A percentile compares a stretch with the other conserved stretches of the same genome.
Conservation (phyloP, 208 protist species). For the Wallacemonas rigidus region DNA sequence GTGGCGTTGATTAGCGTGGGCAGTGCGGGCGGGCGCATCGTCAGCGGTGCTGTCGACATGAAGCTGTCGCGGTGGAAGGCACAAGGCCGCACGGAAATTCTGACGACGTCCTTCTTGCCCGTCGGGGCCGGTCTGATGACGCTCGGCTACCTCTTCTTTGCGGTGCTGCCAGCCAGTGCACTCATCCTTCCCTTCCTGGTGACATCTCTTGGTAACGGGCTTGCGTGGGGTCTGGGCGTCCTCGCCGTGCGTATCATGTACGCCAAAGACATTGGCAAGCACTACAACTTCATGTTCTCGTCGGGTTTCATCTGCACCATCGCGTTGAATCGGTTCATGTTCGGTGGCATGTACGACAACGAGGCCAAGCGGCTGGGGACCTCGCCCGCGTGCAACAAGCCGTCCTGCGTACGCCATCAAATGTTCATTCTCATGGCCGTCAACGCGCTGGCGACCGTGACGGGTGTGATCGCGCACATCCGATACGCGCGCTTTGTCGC, state of each 20-base stretch:
- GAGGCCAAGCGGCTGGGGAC: constrained; percentile 32
- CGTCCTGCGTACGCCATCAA: constrained; percentile 56
- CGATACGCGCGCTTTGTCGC: constrained; percentile 58
- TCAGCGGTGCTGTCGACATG: constrained; percentile 60
- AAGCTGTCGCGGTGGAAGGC: constrained; percentile 35
- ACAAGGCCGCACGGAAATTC: constrained; percentile 28
- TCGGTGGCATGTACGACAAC: constrained; percentile 74
- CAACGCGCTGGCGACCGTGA: constrained; percentile 45
- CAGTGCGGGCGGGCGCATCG: constrained; percentile 68
- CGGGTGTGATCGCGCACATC: constrained; percentile 43
- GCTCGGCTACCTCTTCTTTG: constrained; percentile 60
- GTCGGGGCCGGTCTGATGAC: constrained; percentile 35
- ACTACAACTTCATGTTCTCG: constrained; percentile 84
- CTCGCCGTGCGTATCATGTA: constrained; percentile 69
- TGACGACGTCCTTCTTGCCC: constrained; percentile 61
- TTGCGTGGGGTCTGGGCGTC: constrained; percentile 59
- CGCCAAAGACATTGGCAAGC: constrained; percentile 73
- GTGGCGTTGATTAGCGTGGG: constrained; percentile 68
- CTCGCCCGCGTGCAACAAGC: constrained; percentile 44
- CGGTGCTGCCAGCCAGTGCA: constrained; percentile 41
- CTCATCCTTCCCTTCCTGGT: constrained; percentile 71
- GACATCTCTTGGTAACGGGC: constrained; percentile 60
- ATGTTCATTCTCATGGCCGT: constrained; percentile 76
- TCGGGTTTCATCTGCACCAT: constrained; percentile 70
- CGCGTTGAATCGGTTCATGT: constrained; percentile 79